These are phyloP conservation scores for Skeletonema menzelii DNA, from an alignment of 108 stramenopile species.

Conservation along the genomic window DNA sequence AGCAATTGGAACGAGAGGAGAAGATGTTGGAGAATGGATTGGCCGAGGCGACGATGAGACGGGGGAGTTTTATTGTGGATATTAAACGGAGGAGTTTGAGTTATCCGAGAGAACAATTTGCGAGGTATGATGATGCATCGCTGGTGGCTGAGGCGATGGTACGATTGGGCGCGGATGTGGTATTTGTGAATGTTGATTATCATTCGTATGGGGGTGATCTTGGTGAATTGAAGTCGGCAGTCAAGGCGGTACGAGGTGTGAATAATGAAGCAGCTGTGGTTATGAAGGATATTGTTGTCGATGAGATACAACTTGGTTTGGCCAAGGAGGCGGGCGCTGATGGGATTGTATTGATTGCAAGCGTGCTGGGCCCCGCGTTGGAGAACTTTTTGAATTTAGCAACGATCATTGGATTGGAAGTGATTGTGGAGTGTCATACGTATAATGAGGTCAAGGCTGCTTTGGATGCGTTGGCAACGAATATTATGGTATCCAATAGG, in stretches of 20 bases:
- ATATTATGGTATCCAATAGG: conserved; percentile 84
- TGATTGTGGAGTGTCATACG: conserved; percentile 91
- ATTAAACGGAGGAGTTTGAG: conserved; percentile 78
- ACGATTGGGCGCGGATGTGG: conserved; percentile 83
- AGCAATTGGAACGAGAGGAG: conserved; percentile 54
- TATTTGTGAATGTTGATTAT: conserved; percentile 90
- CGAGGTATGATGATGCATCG: conserved; percentile 81
- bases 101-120: conserved; percentile 78
- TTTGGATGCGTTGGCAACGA: conserved; percentile 74
- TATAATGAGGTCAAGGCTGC: conserved; percentile 84
- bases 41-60: conserved; percentile 77
- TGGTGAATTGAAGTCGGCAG: conserved; percentile 73
- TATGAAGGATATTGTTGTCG: conserved; percentile 92
- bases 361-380: conserved; percentile 80
- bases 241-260: conserved; percentile 65
- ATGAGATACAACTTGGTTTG: conserved; percentile 87
- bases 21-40: conserved; percentile 69
- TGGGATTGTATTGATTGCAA: conserved; percentile 79
- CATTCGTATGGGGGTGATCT: conserved; percentile 84
- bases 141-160: conserved; percentile 92
- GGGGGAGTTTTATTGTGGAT: conserved; percentile 83
- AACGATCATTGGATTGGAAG: conserved; percentile 85
- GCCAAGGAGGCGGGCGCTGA: conserved; percentile 90
- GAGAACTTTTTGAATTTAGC: conserved; percentile 85
- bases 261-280: conserved; percentile 80